phyloP scores from a whole-genome alignment of 208 protist genomes.

The Trypanosomatidae sp. region DNA sequence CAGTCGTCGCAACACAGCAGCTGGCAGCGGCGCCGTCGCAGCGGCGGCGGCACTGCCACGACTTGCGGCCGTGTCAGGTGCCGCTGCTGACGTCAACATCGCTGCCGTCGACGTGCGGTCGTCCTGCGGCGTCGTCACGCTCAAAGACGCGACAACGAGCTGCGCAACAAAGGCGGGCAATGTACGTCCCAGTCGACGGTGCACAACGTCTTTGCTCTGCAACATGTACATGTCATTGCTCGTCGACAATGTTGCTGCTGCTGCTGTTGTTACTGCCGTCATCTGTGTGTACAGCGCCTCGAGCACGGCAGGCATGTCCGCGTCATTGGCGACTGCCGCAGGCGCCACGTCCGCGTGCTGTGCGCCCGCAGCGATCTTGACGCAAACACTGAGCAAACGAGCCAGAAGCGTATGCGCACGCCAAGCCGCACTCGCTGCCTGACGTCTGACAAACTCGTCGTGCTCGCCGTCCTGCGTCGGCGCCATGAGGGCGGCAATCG shows the following conservation, averaged over 20 bases:
- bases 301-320: conserved; percentile 51
- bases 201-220: conserved; percentile 63
- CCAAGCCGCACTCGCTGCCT: conserved; percentile 20
- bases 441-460: no score
- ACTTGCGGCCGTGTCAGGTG: no score
- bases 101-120: no score
- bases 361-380: conserved; percentile 64
- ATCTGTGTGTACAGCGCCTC: conserved; percentile 76
- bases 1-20: no score
- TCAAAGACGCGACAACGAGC: conserved; percentile 49
- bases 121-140: conserved; percentile 40
- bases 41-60: no score
- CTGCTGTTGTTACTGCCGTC: conserved; percentile 42
- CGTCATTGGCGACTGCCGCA: conserved; percentile 34
- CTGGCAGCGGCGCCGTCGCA: no score
- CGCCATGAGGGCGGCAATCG: no score
- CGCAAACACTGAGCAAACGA: conserved; percentile 26
- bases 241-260: no score
- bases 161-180: conserved; percentile 49
- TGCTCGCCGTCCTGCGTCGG: no score
- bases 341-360: conserved; percentile 50
- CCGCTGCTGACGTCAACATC: no score
- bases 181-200: conserved; percentile 30
- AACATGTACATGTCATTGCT: no score
- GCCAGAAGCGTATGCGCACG: conserved; percentile 33